Evolutionary conservation across 768 basidiomycete species (phyloP), one percentile per base, ranked within the genome.

Genomic region (Tulasnella sp.): DNA sequence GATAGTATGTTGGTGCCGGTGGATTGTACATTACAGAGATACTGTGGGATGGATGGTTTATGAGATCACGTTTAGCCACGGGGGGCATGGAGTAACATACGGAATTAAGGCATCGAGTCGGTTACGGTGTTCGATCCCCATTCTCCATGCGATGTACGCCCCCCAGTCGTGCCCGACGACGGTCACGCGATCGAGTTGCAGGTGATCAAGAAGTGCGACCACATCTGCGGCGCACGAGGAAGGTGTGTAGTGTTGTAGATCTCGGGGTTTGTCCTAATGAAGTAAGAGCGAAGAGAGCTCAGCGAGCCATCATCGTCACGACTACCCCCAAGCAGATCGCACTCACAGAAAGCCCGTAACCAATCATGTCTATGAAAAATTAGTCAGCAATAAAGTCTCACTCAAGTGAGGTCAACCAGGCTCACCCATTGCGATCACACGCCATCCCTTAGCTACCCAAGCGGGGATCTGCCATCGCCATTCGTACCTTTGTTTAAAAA

Each of bases 161-260:
- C 88, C 88, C 88, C 88, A 90, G 65, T 91, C 88, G 65, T 90
- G 88, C 0, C 86, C 88, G 60, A 88, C 75, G 58, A 88, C 70
- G 10, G 86, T 75, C 3, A 63, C 63, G 24, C 49, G 52, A 4
- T 34, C 26, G 27, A 66, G 41, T 11, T 34, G 84, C 77, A 58
- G 68, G 19, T 75, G 61, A 61, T 87, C 84, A 27, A 89, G 71
- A 23, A 88, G 71, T 2, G 83, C 84, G 15, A 76, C 78, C 26
- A 88, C 74, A 67, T 89, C 87, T 44, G 74, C 73, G 56, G 77
- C 78, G 1, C 85, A 73, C 38, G 71, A 76, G 68, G 81, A 82
- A 2, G 78, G 79, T 5, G 83, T 75, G 67, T 86, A 87, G 47
- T 79, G 75, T 10, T 72, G 68, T 11, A 78, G 63, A 27, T 79